phyloP scores from a whole-genome alignment of 257 asterid species.

The Rhazya stricta region DNA sequence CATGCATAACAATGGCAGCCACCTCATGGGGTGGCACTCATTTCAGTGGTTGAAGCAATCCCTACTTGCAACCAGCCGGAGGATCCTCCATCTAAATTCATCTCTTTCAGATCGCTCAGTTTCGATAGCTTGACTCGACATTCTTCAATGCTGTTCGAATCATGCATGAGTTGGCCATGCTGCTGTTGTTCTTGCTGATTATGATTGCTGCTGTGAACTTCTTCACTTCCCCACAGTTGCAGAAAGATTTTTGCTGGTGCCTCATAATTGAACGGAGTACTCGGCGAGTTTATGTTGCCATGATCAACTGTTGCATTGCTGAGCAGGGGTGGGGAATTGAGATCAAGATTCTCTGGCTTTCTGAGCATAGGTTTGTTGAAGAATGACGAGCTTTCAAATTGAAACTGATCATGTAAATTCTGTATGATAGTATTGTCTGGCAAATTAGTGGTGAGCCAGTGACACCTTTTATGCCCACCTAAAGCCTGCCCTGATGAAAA shows the following conservation, averaged over 20 bases:
- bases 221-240: conserved; percentile 28
- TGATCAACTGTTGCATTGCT: conserved; percentile 8
- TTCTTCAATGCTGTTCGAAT: conserved; percentile 15
- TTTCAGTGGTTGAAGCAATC: conserved; percentile 48
- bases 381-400: conserved; percentile 31
- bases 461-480: conserved; percentile 85
- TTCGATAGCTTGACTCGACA: conserved; percentile 44
- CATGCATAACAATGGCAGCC: not conserved
- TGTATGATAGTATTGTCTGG: conserved; percentile 50
- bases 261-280: conserved; percentile 11
- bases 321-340: conserved; percentile 35
- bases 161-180: conserved; percentile 1
- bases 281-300: not conserved
- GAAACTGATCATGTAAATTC: conserved; percentile 28
- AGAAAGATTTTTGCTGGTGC: conserved; percentile 28
- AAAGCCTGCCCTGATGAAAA: conserved; percentile 83
- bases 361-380: conserved; percentile 39
- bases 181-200: conserved; percentile 13
- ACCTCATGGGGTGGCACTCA: conserved; percentile 11
- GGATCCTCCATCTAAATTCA: conserved; percentile 49
- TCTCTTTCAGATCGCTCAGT: conserved; percentile 53
- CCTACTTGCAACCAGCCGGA: conserved; percentile 72
- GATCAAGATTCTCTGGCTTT: conserved; percentile 32
- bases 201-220: not conserved
- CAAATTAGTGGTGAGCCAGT: conserved; percentile 53